phyloP scores from a whole-genome alignment of 225 moss, liverwort and hornwort genomes.

The Neckera pumila region DNA sequence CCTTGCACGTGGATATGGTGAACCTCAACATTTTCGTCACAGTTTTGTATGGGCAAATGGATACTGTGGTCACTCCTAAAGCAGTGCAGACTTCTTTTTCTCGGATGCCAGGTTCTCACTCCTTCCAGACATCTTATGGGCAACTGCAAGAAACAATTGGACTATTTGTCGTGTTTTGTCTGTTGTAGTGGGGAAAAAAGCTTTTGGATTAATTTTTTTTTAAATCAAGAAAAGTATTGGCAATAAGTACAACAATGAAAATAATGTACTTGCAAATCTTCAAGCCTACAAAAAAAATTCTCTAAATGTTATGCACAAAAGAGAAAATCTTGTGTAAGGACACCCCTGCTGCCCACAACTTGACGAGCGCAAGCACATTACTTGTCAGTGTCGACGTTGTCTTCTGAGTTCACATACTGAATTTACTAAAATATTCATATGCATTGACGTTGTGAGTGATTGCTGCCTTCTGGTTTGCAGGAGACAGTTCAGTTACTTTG shows the following conservation, averaged over 20 bases:
- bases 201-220: neutral
- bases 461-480: slow-evolving; percentile 6
- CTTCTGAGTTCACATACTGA: neutral
- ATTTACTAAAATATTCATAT: no score
- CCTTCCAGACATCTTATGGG: neutral
- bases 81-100: slow-evolving; percentile 22
- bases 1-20: neutral
- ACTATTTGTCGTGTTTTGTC: neutral
- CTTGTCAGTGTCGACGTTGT: neutral
- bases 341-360: neutral
- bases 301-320: neutral
- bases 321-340: neutral
- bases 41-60: neutral
- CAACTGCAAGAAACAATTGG: neutral
- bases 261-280: neutral
- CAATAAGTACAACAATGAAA: neutral
- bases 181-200: neutral
- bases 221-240: neutral
- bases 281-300: neutral
- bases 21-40: neutral
- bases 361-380: neutral
- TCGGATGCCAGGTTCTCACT: slow-evolving; percentile 8
- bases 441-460: neutral
- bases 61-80: neutral
- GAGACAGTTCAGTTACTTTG: slow-evolving; percentile 8